These are phyloP conservation scores for Fagus crenata DNA, from an alignment of 306 rosid species.

Conservation along the genomic window DNA sequence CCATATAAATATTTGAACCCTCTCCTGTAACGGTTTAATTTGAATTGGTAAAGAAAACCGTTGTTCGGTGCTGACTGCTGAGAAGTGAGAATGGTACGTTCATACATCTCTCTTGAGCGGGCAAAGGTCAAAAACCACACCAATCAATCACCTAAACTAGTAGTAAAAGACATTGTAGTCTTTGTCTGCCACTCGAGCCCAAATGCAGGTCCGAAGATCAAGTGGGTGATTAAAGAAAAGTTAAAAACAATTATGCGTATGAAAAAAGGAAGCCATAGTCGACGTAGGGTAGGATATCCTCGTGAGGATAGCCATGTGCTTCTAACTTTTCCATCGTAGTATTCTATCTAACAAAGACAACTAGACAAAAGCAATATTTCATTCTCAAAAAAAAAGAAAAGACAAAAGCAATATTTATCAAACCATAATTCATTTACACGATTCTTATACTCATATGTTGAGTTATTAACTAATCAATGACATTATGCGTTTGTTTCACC, in stretches of 20 bases:
- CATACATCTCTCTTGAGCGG: not conserved
- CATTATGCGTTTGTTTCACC: not conserved
- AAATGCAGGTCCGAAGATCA: slow-evolving; percentile 7
- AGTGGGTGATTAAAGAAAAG: slow-evolving; percentile 24
- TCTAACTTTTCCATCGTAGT: not conserved
- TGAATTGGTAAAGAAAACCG: too few relatives aligned
- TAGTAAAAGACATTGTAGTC: not conserved
- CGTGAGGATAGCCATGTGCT: not conserved
- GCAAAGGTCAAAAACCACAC: slow-evolving; percentile 6
- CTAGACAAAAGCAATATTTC: not conserved
- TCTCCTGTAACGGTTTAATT: too few relatives aligned
- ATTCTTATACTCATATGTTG: not conserved
- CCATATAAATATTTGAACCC: too few relatives aligned
- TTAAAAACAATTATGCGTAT: slow-evolving; percentile 19
- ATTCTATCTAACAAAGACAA: not conserved
- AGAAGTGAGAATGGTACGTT: too few relatives aligned
- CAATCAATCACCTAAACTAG: not conserved
- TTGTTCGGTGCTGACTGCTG: too few relatives aligned
- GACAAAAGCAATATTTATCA: not conserved
- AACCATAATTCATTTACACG: not conserved
- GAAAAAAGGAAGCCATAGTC: not conserved
- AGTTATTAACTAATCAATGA: not conserved
- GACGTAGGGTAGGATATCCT: slow-evolving; percentile 11
- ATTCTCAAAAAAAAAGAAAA: too few relatives aligned
- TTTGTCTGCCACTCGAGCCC: slow-evolving; percentile 24